Percentiles rank a stretch among this genome's conserved stretches.
These are phyloP conservation scores for Paramecium sonneborni DNA, from an alignment of 73 alveolate genomes.

Conservation along the genomic window DNA sequence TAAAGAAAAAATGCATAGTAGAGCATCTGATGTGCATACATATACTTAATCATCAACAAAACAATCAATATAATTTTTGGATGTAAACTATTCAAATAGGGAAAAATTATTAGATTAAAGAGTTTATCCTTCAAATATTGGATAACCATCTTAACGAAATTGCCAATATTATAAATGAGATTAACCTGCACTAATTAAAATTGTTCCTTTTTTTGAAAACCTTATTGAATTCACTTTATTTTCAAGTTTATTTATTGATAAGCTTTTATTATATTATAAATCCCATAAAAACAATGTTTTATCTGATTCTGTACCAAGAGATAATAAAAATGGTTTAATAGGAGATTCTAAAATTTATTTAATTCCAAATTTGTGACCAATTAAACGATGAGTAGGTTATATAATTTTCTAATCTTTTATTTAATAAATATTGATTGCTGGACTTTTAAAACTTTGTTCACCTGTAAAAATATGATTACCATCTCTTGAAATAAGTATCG, in stretches of 20 bases:
- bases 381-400: slow-evolving; percentile 33
- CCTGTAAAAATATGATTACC: slow-evolving; percentile 42
- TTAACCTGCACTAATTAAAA: slow-evolving; percentile 82
- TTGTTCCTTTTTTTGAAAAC: slow-evolving; percentile 70
- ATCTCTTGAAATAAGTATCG: not conserved
- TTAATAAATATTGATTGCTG: not conserved
- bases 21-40: slow-evolving; percentile 86
- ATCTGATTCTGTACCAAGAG: slow-evolving; percentile 94
- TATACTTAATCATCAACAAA: slow-evolving; percentile 72
- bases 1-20: slow-evolving; percentile 85
- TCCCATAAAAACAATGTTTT: slow-evolving; percentile 89
- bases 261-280: slow-evolving; percentile 69
- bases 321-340: slow-evolving; percentile 77
- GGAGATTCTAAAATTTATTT: slow-evolving; percentile 87
- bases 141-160: slow-evolving; percentile 74
- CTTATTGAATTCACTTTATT: slow-evolving; percentile 71
- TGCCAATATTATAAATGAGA: slow-evolving; percentile 80
- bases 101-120: slow-evolving; percentile 71
- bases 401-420: not conserved
- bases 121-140: slow-evolving; percentile 64
- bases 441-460: slow-evolving; percentile 14
- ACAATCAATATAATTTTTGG: slow-evolving; percentile 71
- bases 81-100: slow-evolving; percentile 67
- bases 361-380: slow-evolving; percentile 93
- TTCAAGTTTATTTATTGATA: slow-evolving; percentile 75